Conservation (phyloP, 352 stramenopile genomes). For the Pythium aphanidermatum region DNA sequence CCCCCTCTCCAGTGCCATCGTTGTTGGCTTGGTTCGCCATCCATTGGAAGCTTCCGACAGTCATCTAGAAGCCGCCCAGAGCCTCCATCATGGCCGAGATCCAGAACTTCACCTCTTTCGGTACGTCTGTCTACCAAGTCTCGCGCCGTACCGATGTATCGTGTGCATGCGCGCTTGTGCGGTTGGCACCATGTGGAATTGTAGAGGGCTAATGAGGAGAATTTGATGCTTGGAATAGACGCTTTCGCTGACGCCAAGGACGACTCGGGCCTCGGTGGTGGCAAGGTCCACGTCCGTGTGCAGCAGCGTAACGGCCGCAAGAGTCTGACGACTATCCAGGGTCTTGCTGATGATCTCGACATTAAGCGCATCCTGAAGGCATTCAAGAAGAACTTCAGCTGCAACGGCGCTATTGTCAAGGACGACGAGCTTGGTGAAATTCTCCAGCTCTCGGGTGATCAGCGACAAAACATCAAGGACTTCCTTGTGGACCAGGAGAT, state of each 20-base stretch:
- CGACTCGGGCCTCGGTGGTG: conserved; percentile 74
- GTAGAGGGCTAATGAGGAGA: not conserved
- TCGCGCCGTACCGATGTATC: no score
- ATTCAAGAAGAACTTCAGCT: conserved; percentile 99
- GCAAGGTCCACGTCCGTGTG: conserved; percentile 97
- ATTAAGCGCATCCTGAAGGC: conserved; percentile 99
- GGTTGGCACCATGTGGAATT: not conserved
- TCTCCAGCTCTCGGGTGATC: conserved; percentile 99
- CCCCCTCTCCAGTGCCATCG: not conserved
- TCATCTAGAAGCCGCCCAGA: conserved; percentile 12
- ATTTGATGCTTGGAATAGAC: conserved; percentile 31
- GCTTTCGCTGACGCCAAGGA: conserved; percentile 87
- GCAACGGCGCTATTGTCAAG: conserved; percentile 98
- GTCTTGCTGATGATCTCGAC: conserved; percentile 97
- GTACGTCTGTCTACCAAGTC: no score
- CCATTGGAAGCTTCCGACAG: conserved; percentile 29
- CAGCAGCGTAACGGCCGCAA: conserved; percentile 99
- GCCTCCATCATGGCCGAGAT: conserved; percentile 65
- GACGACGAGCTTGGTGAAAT: conserved; percentile 97
- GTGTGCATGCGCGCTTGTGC: not conserved
- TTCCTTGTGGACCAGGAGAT: conserved; percentile 99
- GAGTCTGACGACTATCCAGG: conserved; percentile 99
- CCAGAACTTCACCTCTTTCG: conserved; percentile 88
- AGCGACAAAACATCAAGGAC: conserved; percentile 98
- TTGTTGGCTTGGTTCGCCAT: conserved; percentile 1